Conservation (phyloP, 108 stramenopile species). For the Seminavis robusta region DNA sequence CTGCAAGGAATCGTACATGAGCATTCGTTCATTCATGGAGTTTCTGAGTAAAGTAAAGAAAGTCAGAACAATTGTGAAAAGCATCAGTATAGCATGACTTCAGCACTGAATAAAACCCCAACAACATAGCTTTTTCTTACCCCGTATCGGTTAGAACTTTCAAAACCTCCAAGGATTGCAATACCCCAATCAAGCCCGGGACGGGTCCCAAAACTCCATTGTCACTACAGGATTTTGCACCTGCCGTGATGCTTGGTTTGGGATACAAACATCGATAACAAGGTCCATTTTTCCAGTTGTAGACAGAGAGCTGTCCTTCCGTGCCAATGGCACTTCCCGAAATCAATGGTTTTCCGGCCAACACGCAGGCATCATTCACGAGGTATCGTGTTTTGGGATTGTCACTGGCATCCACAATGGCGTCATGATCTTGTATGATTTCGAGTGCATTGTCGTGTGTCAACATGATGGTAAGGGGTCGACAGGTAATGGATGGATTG, state of each 20-base stretch:
- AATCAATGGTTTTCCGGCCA: conserved; percentile 68
- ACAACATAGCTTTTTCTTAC: too few species aligned
- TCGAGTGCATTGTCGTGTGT: conserved; percentile 56
- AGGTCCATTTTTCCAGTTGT: conserved; percentile 54
- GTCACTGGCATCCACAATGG: conserved; percentile 94
- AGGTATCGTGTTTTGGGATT: conserved; percentile 96
- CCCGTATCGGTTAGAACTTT: conserved; percentile 85
- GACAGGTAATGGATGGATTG: conserved; percentile 66
- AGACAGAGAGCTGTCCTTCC: conserved; percentile 86
- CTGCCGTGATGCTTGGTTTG: conserved; percentile 49
- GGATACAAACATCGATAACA: conserved; percentile 92
- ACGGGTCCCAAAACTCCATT: conserved; percentile 87
- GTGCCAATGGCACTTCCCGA: conserved; percentile 89
- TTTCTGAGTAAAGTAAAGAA: conserved; percentile 19
- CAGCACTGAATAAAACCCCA: too few species aligned
- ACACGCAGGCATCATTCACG: conserved; percentile 93
- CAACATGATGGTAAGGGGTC: conserved; percentile 24
- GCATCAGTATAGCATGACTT: background rate
- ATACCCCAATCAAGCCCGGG: conserved; percentile 89
- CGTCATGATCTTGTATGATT: conserved; percentile 57
- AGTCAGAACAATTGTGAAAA: background rate
- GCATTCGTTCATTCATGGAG: conserved; percentile 64
- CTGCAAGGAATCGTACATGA: conserved; percentile 74
- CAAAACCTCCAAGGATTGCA: conserved; percentile 89
- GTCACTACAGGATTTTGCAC: conserved; percentile 70